phyloP scores from a whole-genome alignment of 2,329 filamentous ascomycete genomes.

The Verticillium nubilum region DNA sequence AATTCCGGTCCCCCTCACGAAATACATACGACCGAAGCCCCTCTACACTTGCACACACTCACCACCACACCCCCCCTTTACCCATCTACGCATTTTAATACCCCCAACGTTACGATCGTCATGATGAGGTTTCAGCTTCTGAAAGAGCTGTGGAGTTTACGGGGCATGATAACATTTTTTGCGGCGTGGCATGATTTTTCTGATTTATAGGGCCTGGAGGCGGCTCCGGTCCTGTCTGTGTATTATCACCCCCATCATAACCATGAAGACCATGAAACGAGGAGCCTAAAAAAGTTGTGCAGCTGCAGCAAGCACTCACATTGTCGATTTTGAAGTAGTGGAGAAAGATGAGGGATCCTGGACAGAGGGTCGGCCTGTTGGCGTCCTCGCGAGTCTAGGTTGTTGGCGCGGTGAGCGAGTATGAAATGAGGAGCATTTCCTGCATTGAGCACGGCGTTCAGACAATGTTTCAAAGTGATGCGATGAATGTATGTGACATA shows the following conservation, averaged over 20 bases:
- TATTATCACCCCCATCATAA: background rate
- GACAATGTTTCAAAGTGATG: background rate
- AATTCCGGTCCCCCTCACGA: background rate
- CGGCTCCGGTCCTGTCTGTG: background rate
- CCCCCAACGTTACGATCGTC: background rate
- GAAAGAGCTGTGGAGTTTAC: background rate
- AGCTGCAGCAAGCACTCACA: background rate
- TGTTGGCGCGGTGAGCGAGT: background rate
- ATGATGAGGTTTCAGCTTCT: background rate
- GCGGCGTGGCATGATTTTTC: background rate
- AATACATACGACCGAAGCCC: background rate
- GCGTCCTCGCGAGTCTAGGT: background rate
- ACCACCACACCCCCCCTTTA: background rate
- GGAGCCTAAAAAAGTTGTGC: background rate
- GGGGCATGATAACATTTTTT: background rate
- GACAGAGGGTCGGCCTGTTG: background rate
- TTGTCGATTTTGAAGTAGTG: background rate
- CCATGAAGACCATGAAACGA: background rate
- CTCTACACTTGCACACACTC: background rate
- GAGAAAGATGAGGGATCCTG: background rate
- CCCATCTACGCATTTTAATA: slow-evolving; percentile 2
- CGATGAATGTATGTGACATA: background rate
- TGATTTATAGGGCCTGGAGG: background rate
- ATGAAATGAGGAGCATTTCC: background rate
- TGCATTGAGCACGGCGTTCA: background rate